These are phyloP conservation scores for Dalbergia cochinchinensis DNA, from an alignment of 306 rosid species.

Conservation along the genomic window DNA sequence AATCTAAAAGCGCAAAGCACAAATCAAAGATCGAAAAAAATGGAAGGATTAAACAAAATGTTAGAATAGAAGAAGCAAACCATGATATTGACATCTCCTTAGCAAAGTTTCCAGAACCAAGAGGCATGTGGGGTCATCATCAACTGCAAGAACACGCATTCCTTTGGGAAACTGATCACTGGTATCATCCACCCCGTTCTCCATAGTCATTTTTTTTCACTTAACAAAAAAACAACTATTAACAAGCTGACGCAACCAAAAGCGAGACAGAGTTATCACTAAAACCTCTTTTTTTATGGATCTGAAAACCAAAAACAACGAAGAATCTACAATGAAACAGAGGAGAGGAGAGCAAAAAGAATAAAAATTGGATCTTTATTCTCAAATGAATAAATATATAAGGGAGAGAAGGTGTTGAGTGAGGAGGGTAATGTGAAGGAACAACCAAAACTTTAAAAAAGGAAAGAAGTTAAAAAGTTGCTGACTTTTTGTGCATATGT, in stretches of 20 bases:
- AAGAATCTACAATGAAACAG: neutral
- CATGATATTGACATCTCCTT: conserved; percentile 90
- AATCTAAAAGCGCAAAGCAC: conserved; percentile 8
- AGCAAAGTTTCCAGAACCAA: conserved; percentile 77
- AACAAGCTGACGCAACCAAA: neutral
- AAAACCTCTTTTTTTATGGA: neutral
- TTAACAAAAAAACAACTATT: neutral
- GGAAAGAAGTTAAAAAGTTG: neutral
- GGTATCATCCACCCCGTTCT: conserved; percentile 59
- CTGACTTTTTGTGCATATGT: conserved; percentile 31
- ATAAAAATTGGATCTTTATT: conserved; percentile 30
- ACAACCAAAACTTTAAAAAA: conserved; percentile 28
- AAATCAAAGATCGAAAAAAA: conserved; percentile 11
- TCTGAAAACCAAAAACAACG: neutral
- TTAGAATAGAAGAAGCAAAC: conserved; percentile 49
- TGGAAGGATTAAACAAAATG: neutral
- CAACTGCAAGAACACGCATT: conserved; percentile 98
- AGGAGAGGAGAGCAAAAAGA: neutral
- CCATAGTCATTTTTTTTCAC: conserved; percentile 61
- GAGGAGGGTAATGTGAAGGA: conserved; percentile 38
- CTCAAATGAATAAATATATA: conserved; percentile 12
- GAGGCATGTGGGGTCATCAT: conserved; percentile 91
- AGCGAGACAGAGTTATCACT: neutral
- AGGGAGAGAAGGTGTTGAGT: conserved; percentile 25
- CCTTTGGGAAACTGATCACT: conserved; percentile 81